These are phyloP conservation scores for Purpureocillium lavendulum DNA, from an alignment of 2,329 filamentous ascomycete species.

Conservation along the genomic window DNA sequence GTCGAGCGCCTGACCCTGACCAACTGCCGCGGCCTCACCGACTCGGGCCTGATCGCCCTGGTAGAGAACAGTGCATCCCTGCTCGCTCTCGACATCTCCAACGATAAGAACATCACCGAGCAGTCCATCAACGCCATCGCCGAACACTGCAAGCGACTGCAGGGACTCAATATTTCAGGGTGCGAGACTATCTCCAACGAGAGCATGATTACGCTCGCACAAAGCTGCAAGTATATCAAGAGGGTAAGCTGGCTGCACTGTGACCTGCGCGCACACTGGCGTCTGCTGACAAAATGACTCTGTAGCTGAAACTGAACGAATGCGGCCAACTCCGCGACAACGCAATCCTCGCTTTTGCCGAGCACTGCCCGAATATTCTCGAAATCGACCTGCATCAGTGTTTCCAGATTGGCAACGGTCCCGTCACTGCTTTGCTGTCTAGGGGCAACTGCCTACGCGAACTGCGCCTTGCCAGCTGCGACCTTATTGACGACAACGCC, in stretches of 20 bases:
- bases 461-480: conserved; percentile 77
- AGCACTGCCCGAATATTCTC: conserved; percentile 83
- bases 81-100: conserved; percentile 83
- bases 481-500: conserved; percentile 75
- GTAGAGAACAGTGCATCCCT: conserved; percentile 72
- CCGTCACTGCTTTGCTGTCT: conserved; percentile 71
- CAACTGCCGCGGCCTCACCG: conserved; percentile 77
- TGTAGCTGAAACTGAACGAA: conserved; percentile 84
- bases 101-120: conserved; percentile 77
- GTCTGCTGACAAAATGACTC: neutral
- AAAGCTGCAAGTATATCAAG: conserved; percentile 80
- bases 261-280: no score
- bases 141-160: conserved; percentile 72
- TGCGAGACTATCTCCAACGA: conserved; percentile 82
- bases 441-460: conserved; percentile 82
- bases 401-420: conserved; percentile 68
- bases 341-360: conserved; percentile 77
- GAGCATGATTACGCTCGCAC: conserved; percentile 71
- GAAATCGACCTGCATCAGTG: conserved; percentile 94
- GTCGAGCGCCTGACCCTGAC: conserved; percentile 91
- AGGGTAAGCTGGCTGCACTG: conserved; percentile 47
- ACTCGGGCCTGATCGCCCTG: conserved; percentile 72
- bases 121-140: conserved; percentile 70
- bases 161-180: conserved; percentile 86
- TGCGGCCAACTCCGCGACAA: conserved; percentile 77